Conservation (phyloP, 2,329 filamentous ascomycete species). For the Apiospora sp. region DNA sequence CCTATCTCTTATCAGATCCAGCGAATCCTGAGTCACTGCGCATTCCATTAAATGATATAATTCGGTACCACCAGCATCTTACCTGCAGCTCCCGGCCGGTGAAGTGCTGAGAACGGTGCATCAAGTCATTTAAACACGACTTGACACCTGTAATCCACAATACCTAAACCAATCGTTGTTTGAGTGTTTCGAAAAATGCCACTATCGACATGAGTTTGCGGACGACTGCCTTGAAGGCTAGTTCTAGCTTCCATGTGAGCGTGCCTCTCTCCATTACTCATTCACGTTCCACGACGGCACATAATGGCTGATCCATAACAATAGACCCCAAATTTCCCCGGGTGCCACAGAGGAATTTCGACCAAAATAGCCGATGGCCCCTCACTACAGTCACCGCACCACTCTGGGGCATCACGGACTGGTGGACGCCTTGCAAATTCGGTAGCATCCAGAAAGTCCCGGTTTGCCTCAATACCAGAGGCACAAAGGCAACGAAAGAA, state of each 20-base stretch:
- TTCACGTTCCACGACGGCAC: background rate
- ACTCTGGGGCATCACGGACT: conserved; percentile 36
- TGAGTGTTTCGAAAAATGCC: conserved; percentile 30
- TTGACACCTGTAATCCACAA: background rate
- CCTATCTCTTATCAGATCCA: conserved; percentile 20
- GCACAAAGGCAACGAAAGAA: conserved; percentile 56
- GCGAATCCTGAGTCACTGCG: conserved; percentile 19
- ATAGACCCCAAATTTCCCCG: background rate
- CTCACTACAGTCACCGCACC: conserved; percentile 34
- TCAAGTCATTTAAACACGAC: background rate
- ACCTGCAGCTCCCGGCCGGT: background rate
- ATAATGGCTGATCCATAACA: background rate
- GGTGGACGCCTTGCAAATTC: conserved; percentile 35
- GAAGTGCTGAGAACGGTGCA: background rate
- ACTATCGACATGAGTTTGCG: conserved; percentile 49
- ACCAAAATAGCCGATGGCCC: conserved; percentile 33
- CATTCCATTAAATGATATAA: background rate
- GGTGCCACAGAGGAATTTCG: conserved; percentile 21
- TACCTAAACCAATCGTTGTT: background rate
- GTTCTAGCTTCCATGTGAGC: conserved; percentile 46
- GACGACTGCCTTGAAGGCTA: conserved; percentile 49
- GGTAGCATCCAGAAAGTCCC: conserved; percentile 37
- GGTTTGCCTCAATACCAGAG: conserved; percentile 51
- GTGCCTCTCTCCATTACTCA: conserved; percentile 6
- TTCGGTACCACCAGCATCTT: background rate